These are phyloP conservation scores for Didymella arachidicola DNA, from an alignment of 2,329 filamentous ascomycete genomes.

Conservation along the genomic window DNA sequence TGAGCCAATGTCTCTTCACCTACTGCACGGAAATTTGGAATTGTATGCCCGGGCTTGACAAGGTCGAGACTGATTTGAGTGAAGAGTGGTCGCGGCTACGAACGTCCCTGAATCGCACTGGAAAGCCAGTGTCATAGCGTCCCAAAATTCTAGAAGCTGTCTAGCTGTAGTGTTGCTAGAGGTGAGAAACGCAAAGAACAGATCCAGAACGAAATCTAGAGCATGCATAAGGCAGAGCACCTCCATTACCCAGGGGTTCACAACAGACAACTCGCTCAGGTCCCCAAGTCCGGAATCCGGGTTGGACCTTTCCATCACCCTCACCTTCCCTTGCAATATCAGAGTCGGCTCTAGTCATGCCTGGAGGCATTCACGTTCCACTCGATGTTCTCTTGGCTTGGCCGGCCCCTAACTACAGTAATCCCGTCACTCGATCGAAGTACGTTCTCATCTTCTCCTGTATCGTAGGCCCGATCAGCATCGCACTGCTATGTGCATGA, in stretches of 20 bases:
- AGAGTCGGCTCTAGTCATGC: not conserved
- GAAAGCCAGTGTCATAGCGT: not conserved
- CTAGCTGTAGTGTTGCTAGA: not conserved
- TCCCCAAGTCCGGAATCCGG: not conserved
- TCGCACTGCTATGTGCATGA: constrained; percentile 27
- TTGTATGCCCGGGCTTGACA: not conserved
- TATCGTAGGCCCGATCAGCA: constrained; percentile 29
- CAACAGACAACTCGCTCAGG: not conserved
- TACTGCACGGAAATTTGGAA: not conserved
- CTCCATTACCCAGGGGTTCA: not conserved
- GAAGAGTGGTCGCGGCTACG: not conserved
- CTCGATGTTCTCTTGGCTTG: constrained; percentile 1
- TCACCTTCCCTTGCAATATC: too few relatives aligned
- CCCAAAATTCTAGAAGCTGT: not conserved
- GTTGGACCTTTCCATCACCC: not conserved
- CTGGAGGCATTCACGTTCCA: constrained; percentile 3
- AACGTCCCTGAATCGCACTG: not conserved
- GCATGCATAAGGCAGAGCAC: not conserved
- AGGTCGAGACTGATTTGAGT: not conserved
- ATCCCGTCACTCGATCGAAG: constrained; percentile 4
- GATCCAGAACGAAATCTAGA: not conserved
- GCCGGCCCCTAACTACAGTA: constrained; percentile 1
- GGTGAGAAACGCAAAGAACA: not conserved
- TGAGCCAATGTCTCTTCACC: not conserved
- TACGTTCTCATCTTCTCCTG: constrained; percentile 19